Evolutionary conservation across 75 land plant species (phyloP).

Genomic region (Cupressus sempervirens): DNA sequence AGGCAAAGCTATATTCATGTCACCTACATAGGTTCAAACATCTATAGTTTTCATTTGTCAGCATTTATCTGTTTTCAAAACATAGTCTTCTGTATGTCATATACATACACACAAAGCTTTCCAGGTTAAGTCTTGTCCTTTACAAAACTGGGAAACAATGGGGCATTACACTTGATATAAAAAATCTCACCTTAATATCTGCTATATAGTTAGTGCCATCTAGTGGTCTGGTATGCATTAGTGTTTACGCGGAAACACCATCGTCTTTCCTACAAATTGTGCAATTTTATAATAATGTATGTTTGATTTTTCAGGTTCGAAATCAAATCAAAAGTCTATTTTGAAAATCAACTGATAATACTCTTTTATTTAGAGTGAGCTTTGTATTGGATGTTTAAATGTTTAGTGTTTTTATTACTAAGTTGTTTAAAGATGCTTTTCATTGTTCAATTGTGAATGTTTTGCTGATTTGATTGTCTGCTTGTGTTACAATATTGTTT

Average conservation of each 20-base stretch:
- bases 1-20: too few relatives aligned
- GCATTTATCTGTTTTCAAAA: too few relatives aligned
- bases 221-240: not conserved
- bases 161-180: too few relatives aligned
- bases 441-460: not conserved
- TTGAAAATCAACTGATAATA: not conserved
- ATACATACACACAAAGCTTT: too few relatives aligned
- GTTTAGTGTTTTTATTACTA: not conserved
- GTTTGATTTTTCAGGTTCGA: not conserved
- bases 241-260: not conserved
- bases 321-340: not conserved
- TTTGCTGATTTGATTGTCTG: not conserved
- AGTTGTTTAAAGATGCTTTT: not conserved
- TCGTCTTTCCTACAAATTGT: not conserved
- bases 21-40: too few relatives aligned
- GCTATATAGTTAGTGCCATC: not conserved
- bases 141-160: too few relatives aligned
- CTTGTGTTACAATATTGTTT: not conserved
- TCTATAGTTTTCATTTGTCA: too few relatives aligned
- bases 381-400: not conserved
- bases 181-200: not conserved
- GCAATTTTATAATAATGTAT: not conserved
- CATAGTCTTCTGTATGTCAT: too few relatives aligned
- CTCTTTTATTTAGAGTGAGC: not conserved
- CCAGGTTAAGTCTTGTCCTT: too few relatives aligned